Base-by-base conservation (phyloP, 2,329 filamentous ascomycete species). In the Ophiocordyceps camponoti-floridani region DNA sequence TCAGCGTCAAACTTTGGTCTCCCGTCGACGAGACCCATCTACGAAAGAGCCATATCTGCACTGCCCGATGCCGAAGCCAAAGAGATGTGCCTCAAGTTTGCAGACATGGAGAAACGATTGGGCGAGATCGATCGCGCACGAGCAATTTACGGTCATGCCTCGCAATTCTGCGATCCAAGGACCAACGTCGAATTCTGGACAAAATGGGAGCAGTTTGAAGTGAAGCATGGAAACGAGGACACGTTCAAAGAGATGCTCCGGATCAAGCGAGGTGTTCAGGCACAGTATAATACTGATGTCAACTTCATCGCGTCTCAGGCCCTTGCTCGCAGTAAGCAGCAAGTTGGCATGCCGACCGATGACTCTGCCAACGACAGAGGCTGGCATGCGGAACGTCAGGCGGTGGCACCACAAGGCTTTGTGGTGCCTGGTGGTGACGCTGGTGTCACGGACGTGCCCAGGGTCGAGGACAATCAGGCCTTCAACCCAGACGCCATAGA, bases 231-330 rank as follows among this genome's bases (percentile, higher is more conserved):
- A 51, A 98, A 98, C 64, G 93, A 98, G 61, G 91, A 98, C 61
- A 98, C 93, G 0, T 98, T 93, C 72, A 95, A 94, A 68, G 91
- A 98, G 61, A 98, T 98, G 91, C 71, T 96, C 49, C 81, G 91
- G 28, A 87, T 98, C 69, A 98, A 96, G 72, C 73, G 91, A 59
- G 94, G 86, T 62, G 91, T 98, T 12, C 87, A 95, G 62, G 89
- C 91, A 44, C 85, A 95, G 66, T 98, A 93, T 71, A 96, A 96
- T 58, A 98, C 93, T 41, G 91, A 98, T 57, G 89, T 98, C 69
- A 94, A 88, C 60, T 98, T 95, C 58, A 95, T 98, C 62, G 91
- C 91, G 10, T 93, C 86, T 5, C 91, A 98, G 61, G 91, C 91
- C 26, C 71, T 98, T 52, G 87, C 87, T 19, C 77, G 87, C 49